These are phyloP conservation scores for Claviceps spartinae DNA, from an alignment of 2,329 filamentous ascomycete genomes.

Conservation along the genomic window DNA sequence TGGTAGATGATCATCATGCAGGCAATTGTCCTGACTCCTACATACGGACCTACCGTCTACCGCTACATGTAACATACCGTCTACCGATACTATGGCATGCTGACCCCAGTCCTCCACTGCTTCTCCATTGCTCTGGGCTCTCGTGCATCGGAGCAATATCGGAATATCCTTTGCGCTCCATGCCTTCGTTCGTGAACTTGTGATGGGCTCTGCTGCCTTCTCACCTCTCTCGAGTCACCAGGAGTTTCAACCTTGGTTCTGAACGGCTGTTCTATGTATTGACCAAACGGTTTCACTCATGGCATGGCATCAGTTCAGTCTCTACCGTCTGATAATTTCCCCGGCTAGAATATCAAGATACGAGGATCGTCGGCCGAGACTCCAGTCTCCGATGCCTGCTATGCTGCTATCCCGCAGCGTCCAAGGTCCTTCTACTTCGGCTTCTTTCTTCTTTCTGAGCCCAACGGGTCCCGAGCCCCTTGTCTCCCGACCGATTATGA, in stretches of 20 bases:
- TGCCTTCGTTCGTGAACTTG: background rate
- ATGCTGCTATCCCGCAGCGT: background rate
- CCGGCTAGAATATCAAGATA: background rate
- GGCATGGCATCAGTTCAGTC: background rate
- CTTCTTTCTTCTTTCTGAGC: background rate
- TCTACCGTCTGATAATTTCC: background rate
- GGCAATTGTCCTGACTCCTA: too few relatives aligned
- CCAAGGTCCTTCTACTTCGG: background rate
- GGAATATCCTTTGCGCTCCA: background rate
- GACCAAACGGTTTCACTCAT: background rate
- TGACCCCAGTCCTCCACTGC: background rate
- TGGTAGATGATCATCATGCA: background rate
- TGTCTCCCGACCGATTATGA: background rate
- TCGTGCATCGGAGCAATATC: conserved; percentile 2
- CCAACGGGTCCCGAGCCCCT: background rate
- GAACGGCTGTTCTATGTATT: background rate
- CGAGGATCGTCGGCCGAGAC: background rate
- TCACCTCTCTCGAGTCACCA: background rate
- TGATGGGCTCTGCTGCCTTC: background rate
- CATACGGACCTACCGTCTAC: too few relatives aligned
- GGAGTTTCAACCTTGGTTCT: background rate
- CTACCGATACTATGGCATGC: background rate
- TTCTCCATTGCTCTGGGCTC: background rate
- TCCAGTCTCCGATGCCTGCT: background rate
- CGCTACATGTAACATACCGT: too few relatives aligned